phyloP scores from a whole-genome alignment of 164 flowering plant species.

The Chloranthus sessilifolius region DNA sequence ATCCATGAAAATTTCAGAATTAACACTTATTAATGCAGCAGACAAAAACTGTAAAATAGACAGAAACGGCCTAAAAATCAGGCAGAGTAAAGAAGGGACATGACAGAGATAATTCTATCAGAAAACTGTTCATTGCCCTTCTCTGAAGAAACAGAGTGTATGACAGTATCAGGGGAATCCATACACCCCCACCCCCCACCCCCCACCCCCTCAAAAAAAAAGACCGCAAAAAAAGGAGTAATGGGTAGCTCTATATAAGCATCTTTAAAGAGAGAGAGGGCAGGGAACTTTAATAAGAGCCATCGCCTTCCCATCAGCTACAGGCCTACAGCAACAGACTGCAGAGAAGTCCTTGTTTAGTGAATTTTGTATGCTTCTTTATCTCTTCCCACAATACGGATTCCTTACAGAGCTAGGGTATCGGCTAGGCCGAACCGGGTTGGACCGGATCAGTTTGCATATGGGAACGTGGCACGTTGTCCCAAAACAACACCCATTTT shows the following conservation, averaged over 20 bases:
- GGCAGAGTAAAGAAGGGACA: conserved; percentile 22
- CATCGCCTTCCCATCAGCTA: not conserved
- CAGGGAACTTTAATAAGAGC: conserved; percentile 13
- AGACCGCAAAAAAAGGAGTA: not conserved
- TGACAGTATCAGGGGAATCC: too few species aligned
- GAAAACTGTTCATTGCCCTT: conserved; percentile 20
- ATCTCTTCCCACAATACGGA: not conserved
- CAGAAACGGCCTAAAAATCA: not conserved
- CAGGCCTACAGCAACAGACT: not conserved
- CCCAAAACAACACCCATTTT: too few species aligned
- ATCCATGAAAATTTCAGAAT: too few species aligned
- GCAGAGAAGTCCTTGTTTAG: too few species aligned
- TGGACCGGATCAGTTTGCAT: conserved; percentile 6
- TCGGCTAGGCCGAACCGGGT: conserved; percentile 11
- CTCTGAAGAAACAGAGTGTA: conserved; percentile 12
- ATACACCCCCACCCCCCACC: too few species aligned
- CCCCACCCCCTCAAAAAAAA: not conserved
- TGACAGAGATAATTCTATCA: conserved; percentile 7
- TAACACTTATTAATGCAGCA: too few species aligned
- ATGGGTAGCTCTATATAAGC: conserved; percentile 16
- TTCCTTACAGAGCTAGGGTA: not conserved
- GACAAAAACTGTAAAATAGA: conserved; percentile 11
- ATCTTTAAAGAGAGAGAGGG: conserved; percentile 19
- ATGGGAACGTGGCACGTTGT: not conserved
- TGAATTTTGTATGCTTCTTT: not conserved